These are phyloP conservation scores for Hanseniaspora vineae DNA, from an alignment of 805 yeast species.

Conservation along the genomic window DNA sequence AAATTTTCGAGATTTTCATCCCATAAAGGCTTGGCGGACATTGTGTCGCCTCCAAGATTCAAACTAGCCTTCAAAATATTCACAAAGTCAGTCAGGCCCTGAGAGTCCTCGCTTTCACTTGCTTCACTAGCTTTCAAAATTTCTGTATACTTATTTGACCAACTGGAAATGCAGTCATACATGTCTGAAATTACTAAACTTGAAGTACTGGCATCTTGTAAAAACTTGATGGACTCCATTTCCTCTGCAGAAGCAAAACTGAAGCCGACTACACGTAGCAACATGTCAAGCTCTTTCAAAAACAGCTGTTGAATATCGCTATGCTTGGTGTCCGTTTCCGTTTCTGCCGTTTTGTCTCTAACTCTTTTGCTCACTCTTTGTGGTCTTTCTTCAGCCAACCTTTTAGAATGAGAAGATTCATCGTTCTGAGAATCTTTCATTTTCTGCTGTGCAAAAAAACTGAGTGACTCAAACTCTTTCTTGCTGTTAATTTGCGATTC, in stretches of 20 bases:
- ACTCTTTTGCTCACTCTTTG: conserved; percentile 31
- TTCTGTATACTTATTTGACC: conserved; percentile 25
- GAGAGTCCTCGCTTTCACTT: conserved; percentile 5
- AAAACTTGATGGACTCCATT: conserved; percentile 1
- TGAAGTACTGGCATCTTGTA: neutral
- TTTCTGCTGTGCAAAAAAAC: conserved; percentile 8
- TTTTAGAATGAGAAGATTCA: conserved; percentile 4
- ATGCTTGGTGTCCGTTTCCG: conserved; percentile 6
- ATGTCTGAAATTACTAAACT: conserved; percentile 17
- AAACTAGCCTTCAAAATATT: conserved; percentile 20
- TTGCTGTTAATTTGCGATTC: no score
- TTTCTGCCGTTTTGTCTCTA: conserved; percentile 19
- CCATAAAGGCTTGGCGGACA: conserved; percentile 7
- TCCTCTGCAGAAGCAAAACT: conserved; percentile 6
- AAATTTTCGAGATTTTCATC: conserved; percentile 13
- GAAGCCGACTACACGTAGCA: conserved; percentile 5
- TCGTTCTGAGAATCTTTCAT: conserved; percentile 11
- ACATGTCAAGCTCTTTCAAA: conserved; percentile 9
- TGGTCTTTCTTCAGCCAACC: conserved; percentile 15
- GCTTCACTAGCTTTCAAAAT: conserved; percentile 10
- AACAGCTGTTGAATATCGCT: conserved; percentile 10
- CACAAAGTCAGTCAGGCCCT: neutral
- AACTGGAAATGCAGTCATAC: conserved; percentile 21
- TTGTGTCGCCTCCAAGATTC: conserved; percentile 12
- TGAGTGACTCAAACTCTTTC: neutral